These are phyloP conservation scores for Phytophthora agathidicida DNA, from an alignment of 352 stramenopile species.

Conservation along the genomic window DNA sequence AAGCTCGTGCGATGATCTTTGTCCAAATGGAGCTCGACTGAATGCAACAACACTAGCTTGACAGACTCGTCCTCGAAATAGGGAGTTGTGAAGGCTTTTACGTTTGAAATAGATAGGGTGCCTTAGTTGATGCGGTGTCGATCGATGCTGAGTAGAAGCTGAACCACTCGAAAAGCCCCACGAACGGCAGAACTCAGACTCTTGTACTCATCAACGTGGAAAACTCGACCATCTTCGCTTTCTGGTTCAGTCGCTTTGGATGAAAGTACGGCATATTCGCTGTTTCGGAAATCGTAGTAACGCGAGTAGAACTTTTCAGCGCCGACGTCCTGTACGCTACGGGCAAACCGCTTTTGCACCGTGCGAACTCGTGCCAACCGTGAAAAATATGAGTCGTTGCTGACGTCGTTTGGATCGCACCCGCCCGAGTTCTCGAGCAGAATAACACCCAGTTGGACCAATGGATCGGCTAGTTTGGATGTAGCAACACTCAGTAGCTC, in stretches of 20 bases:
- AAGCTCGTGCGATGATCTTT: neutral
- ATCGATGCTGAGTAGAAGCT: slow-evolving; percentile 23
- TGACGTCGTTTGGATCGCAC: neutral
- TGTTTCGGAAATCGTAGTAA: slow-evolving; percentile 29
- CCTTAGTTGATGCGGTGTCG: slow-evolving; percentile 25
- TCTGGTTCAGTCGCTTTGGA: slow-evolving; percentile 13
- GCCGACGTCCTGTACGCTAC: slow-evolving; percentile 26
- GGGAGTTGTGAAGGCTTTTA: too few species aligned
- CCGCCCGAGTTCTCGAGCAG: slow-evolving; percentile 27
- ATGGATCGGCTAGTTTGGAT: slow-evolving; percentile 3
- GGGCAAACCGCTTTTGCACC: slow-evolving; percentile 24
- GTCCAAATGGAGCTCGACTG: neutral
- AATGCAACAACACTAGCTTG: neutral
- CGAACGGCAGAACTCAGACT: slow-evolving; percentile 9
- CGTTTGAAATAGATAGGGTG: slow-evolving; percentile 9
- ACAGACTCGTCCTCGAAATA: slow-evolving; percentile 19
- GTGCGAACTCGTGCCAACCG: slow-evolving; percentile 13
- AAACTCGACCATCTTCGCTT: slow-evolving; percentile 17
- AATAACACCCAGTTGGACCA: slow-evolving; percentile 22
- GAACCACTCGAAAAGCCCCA: slow-evolving; percentile 21
- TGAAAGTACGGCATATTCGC: slow-evolving; percentile 18
- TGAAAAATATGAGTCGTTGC: slow-evolving; percentile 22
- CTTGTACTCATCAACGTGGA: slow-evolving; percentile 20
- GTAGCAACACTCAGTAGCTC: slow-evolving; percentile 20
- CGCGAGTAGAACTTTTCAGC: slow-evolving; percentile 27